phyloP scores from a whole-genome alignment of 2,329 filamentous ascomycete genomes.

The Aspergillus floridensis region DNA sequence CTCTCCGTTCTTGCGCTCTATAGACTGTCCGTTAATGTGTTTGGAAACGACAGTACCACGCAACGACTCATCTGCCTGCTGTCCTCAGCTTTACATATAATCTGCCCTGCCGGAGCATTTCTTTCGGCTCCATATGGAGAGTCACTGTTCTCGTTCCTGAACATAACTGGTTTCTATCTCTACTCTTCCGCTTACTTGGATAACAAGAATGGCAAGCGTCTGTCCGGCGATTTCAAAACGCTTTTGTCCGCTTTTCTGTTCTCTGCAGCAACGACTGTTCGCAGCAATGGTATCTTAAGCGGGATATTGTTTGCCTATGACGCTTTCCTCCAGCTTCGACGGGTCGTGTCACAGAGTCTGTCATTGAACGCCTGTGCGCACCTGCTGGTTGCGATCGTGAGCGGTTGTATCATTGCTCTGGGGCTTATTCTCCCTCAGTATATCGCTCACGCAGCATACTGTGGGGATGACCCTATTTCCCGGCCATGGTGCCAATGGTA shows the following conservation, averaged over 20 bases:
- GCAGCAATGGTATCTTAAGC: conserved; percentile 83
- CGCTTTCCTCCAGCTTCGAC: conserved; percentile 43
- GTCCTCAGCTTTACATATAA: conserved; percentile 70
- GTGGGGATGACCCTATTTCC: conserved; percentile 40
- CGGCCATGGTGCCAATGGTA: conserved; percentile 71
- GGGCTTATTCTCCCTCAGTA: conserved; percentile 72
- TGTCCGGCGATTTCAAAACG: conserved; percentile 48
- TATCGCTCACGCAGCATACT: conserved; percentile 72
- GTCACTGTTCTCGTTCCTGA: conserved; percentile 72
- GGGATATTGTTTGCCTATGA: conserved; percentile 73
- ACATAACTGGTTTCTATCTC: conserved; percentile 68
- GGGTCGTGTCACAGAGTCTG: conserved; percentile 41
- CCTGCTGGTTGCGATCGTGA: conserved; percentile 59
- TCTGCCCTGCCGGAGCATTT: conserved; percentile 87
- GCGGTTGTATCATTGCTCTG: conserved; percentile 64
- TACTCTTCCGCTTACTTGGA: conserved; percentile 55
- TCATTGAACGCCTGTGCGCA: conserved; percentile 48
- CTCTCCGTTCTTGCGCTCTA: conserved; percentile 72
- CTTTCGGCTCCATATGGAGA: conserved; percentile 84
- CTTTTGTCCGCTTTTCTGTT: conserved; percentile 67
- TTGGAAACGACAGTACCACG: conserved; percentile 35
- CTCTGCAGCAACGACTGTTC: conserved; percentile 68
- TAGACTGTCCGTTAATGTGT: conserved; percentile 60
- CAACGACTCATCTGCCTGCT: conserved; percentile 51
- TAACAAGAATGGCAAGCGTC: conserved; percentile 25